Base-by-base conservation (phyloP, 2,329 filamentous ascomycete species). In the Triangularia setosa region DNA sequence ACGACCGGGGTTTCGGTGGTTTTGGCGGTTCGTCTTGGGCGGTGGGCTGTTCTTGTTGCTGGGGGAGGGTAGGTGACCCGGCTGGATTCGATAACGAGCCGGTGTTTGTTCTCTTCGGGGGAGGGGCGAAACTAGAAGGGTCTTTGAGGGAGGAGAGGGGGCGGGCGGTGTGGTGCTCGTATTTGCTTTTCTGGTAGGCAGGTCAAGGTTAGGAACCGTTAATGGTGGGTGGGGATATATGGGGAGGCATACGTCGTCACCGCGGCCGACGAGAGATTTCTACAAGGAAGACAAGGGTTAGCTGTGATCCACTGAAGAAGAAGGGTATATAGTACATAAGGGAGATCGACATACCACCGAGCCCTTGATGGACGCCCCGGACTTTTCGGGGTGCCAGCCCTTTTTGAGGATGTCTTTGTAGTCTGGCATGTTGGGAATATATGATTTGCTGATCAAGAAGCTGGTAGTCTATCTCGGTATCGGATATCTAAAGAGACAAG, bases 101-200 rank as follows among this genome's bases (percentile, higher is more conserved):
- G 11, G 70, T 64, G 54, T 58, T 64, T 16, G 63, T 40, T 12
- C 68, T 90, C 71, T 86, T 93, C 0, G 93, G 93, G 25, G 93
- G 93, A 24, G 92, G 91, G 1, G 86, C 92, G 74, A 96, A 97
- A 16, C 87, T 84, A 1, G 85, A 76, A 1, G 92, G 93, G 73
- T 97, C 92, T 73, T 87, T 88, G 28, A 97, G 82, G 3, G 86
- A 82, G 8, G 87, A 81, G 53, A 96, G 78, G 1, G 93, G 92
- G 16, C 82, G 81, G 30, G 84, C 77, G 54, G 78, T 75, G 68
- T 81, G 79, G 62, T 27, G 23, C 23, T 75, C 70, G 23, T 70
- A 65, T 12, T 69, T 67, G 16, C 74, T 70, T 27, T 70, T 64
- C 61, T 69, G 48, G 5, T n/a, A n/a, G 18, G 52, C 23, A 18